Conservation (phyloP, 495 filamentous ascomycete species). For the Pseudevernia furfuracea region DNA sequence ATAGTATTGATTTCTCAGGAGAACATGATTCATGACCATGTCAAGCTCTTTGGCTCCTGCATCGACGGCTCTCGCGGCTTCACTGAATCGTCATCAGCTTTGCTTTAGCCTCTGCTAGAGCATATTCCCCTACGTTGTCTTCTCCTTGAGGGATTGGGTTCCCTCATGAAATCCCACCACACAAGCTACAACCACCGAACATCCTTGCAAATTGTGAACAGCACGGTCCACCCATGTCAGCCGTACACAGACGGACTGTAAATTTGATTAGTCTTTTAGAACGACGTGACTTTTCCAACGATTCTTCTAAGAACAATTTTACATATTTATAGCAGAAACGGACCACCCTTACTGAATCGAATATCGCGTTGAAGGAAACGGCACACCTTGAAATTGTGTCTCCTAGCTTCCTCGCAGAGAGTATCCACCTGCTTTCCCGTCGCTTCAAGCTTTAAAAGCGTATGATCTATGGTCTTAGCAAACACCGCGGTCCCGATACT, state of each 20-base stretch:
- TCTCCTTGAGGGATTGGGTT: constrained; percentile 45
- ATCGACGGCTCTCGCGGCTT: constrained; percentile 48
- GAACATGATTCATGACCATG: constrained; percentile 56
- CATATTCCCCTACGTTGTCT: constrained; percentile 35
- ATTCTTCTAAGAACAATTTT: background rate
- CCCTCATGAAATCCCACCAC: constrained; percentile 65
- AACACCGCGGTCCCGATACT: constrained; percentile 18
- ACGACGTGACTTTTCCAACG: constrained; percentile 11
- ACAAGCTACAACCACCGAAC: constrained; percentile 47
- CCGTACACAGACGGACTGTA: constrained; percentile 49
- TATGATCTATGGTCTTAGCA: constrained; percentile 54
- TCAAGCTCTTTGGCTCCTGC: constrained; percentile 58
- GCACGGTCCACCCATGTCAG: constrained; percentile 46
- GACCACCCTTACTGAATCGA: background rate
- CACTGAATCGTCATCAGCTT: constrained; percentile 29
- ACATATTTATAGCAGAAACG: background rate
- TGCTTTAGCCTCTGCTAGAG: constrained; percentile 12
- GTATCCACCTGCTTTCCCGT: constrained; percentile 47
- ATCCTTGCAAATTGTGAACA: constrained; percentile 44
- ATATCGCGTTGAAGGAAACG: background rate
- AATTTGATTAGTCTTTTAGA: background rate
- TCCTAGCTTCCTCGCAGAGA: constrained; percentile 56
- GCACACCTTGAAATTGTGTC: constrained; percentile 49
- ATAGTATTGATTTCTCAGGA: constrained; percentile 46
- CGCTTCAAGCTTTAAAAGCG: constrained; percentile 50